These are phyloP conservation scores for Xylaria sp. DNA, from an alignment of 2,329 filamentous ascomycete species.

Conservation along the genomic window DNA sequence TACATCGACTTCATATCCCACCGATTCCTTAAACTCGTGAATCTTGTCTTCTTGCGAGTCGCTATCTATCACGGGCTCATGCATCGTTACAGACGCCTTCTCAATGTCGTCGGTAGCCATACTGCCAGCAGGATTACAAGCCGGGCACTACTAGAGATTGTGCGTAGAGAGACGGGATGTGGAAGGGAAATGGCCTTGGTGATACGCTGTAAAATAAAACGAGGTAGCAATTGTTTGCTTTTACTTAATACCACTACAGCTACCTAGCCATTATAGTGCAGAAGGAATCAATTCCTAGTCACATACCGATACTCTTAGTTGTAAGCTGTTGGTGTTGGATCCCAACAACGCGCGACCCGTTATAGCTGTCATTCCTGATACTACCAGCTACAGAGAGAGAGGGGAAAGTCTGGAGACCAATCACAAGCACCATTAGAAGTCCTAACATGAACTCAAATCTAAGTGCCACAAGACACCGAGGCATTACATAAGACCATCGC, in stretches of 20 bases:
- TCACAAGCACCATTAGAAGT: not conserved
- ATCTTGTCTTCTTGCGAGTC: conserved; percentile 30
- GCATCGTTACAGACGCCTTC: not conserved
- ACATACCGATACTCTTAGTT: not conserved
- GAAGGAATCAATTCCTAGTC: not conserved
- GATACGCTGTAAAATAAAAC: not conserved
- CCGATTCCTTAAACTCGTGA: conserved; percentile 44
- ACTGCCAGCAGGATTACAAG: not conserved
- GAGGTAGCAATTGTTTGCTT: not conserved
- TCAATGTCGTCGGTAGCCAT: conserved; percentile 17
- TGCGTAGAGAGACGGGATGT: not conserved
- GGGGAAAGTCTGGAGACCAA: not conserved
- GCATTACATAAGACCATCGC: not conserved
- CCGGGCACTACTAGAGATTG: not conserved
- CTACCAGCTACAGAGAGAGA: not conserved
- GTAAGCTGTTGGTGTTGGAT: not conserved
- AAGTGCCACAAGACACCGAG: not conserved
- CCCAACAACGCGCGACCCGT: not conserved
- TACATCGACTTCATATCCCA: conserved; percentile 48
- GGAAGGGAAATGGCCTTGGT: not conserved
- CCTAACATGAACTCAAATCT: not conserved
- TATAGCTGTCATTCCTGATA: not conserved
- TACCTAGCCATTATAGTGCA: not conserved
- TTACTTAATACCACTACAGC: no score
- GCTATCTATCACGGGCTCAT: not conserved